Evolutionary conservation across 176 grass and related monocot species (phyloP).

Genomic region (Secale cereale): DNA sequence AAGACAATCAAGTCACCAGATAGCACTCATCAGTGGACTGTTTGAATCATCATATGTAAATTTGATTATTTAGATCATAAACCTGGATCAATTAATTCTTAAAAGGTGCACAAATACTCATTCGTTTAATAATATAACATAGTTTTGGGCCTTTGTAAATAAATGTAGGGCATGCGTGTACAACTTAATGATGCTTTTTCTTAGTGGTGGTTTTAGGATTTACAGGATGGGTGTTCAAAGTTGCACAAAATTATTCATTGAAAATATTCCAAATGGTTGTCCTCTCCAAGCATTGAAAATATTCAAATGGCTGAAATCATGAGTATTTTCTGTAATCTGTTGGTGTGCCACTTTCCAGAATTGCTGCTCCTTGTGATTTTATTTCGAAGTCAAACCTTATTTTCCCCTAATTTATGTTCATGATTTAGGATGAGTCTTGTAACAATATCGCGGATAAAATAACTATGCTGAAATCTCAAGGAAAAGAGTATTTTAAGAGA

Average conservation of each 20-base stretch:
- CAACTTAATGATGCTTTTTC: slow-evolving; percentile 2
- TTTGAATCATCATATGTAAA: not conserved
- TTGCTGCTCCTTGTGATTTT: not conserved
- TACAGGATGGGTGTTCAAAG: not conserved
- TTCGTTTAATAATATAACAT: not conserved
- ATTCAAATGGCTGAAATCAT: not conserved
- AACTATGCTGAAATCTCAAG: slow-evolving; percentile 25
- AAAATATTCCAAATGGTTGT: not conserved
- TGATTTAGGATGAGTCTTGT: not conserved
- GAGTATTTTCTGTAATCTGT: not conserved
- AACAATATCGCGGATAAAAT: not conserved
- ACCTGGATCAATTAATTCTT: not conserved
- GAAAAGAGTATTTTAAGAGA: not conserved
- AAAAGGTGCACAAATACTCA: not conserved
- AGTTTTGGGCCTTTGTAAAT: not conserved
- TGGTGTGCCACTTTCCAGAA: not conserved
- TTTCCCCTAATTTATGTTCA: not conserved
- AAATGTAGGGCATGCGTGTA: not conserved
- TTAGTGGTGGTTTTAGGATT: not conserved
- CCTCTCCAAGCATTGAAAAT: not conserved
- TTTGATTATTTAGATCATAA: not conserved
- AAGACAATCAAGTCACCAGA: not conserved
- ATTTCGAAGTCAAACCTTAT: not conserved
- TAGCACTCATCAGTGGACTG: not conserved
- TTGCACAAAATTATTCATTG: not conserved